Evolutionary conservation across 1,284 basidiomycete genomes (phyloP), one percentile per base, ranked within the genome.

Genomic region (Garcileccinum viscosum): DNA sequence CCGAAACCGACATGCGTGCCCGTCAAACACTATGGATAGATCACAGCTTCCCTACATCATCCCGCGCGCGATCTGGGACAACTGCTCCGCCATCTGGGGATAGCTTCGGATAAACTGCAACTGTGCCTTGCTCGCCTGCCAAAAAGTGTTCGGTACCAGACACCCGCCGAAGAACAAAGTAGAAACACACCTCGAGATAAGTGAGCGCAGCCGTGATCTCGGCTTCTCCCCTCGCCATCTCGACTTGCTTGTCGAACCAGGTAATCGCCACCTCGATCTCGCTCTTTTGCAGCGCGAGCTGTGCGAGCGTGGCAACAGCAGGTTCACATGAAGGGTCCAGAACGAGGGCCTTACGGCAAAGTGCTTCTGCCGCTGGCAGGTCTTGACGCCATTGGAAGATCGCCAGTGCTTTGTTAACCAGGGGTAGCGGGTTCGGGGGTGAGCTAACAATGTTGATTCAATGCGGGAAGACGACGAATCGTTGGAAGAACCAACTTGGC

Each of bases 321-420:
- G 97, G 95, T 80, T 99, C 98, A 83, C 97, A 99, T 74, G 97
- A 96, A 22, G 93, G 86, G 81, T 98, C 97, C 70, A 96, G 90
- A 62, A 86, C 84, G 47, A 99, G 85, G 1, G 98, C 98, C 80
- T 98, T 92, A 70, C 91, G 85, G 80, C 96, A 98, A 74, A 96
- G 93, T 33, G 85, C 82, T 80, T 98, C 96, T 11, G 97, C 97
- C 0, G 89, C 90, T 4, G 82, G 84, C 66, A 95, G 88, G 78
- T 98, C 96, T 80, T 97, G 94, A 82, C 96, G 95, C 94, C 94
- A 97, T 84, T 99, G 97, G 88, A 93, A 99, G 64, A 99, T 80
- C 1, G 96, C 93, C 33, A 99, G 90, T 27, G 97, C 97, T 82
- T 98, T 98, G 90, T 99, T 99, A 73, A 99, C 97, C 71, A 98